A percentile compares a stretch with the other conserved stretches of the same genome.
Evolutionary conservation across 2,329 filamentous ascomycete species (phyloP).

Genomic region (Cadophora gregata): DNA sequence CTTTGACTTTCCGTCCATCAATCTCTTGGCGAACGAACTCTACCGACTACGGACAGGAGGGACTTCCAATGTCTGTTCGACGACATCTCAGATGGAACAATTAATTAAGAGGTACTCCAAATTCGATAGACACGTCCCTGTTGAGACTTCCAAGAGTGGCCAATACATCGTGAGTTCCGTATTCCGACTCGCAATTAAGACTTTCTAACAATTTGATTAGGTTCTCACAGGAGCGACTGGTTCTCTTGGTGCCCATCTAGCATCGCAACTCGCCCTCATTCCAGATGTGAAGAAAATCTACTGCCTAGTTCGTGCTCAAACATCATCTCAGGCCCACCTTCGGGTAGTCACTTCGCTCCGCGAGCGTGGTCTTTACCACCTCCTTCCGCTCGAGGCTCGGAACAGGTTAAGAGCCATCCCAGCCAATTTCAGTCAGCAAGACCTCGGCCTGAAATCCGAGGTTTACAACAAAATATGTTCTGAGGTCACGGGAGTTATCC

Average conservation of each 20-base stretch:
- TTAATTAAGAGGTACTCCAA: slow-evolving; percentile 53
- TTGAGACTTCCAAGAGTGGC: slow-evolving; percentile 3
- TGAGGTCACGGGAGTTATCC: slow-evolving; percentile 53
- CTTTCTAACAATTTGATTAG: slow-evolving; percentile 28
- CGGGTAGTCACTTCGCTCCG: slow-evolving; percentile 45
- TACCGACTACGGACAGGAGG: slow-evolving; percentile 44
- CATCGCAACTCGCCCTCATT: slow-evolving; percentile 63
- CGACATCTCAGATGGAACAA: slow-evolving; percentile 49
- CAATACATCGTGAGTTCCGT: slow-evolving; percentile 15
- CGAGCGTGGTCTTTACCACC: slow-evolving; percentile 46
- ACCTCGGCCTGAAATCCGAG: slow-evolving; percentile 47
- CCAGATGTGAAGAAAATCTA: slow-evolving; percentile 59
- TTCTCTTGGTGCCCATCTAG: slow-evolving; percentile 65
- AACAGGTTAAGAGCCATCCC: slow-evolving; percentile 48
- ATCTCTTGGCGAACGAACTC: slow-evolving; percentile 53
- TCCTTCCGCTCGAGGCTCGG: slow-evolving; percentile 38
- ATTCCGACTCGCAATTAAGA: neutral
- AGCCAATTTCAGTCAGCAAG: slow-evolving; percentile 49
- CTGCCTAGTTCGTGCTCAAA: slow-evolving; percentile 55
- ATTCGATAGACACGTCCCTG: slow-evolving; percentile 42
- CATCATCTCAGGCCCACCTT: slow-evolving; percentile 31
- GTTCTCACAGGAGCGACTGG: slow-evolving; percentile 70
- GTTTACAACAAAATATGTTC: slow-evolving; percentile 39
- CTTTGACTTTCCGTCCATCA: slow-evolving; percentile 61
- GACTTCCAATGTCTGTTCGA: slow-evolving; percentile 29